These are phyloP conservation scores for Yamadazyma taylorii DNA, from an alignment of 1,139 yeast species.

Conservation along the genomic window DNA sequence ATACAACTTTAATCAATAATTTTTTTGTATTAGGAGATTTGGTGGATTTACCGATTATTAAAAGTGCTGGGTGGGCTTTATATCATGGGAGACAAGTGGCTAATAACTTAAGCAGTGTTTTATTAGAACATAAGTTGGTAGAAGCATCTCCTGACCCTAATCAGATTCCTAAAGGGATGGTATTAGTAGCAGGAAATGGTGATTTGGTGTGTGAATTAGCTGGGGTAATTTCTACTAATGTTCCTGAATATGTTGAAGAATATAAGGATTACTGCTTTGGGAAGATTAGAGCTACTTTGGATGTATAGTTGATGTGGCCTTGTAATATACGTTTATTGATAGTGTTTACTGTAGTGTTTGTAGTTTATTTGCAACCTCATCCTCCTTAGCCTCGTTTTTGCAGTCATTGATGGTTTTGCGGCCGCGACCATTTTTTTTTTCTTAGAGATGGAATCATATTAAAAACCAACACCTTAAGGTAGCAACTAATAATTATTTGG, in stretches of 20 bases:
- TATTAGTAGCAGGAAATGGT: conserved; percentile 42
- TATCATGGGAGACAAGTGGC: conserved; percentile 45
- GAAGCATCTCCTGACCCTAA: conserved; percentile 38
- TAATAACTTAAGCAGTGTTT: conserved; percentile 34
- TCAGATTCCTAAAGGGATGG: conserved; percentile 44
- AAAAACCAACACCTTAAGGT: too few species aligned
- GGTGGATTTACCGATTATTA: conserved; percentile 41
- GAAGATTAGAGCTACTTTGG: conserved; percentile 22
- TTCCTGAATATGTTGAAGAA: conserved; percentile 37
- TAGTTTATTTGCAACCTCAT: too few species aligned
- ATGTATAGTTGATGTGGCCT: too few species aligned
- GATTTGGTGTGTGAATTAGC: conserved; percentile 41
- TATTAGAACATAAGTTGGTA: conserved; percentile 29
- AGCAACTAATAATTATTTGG: too few species aligned
- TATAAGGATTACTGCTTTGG: conserved; percentile 39
- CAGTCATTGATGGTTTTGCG: neutral
- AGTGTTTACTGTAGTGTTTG: neutral
- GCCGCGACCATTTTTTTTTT: too few species aligned
- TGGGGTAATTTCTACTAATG: conserved; percentile 37
- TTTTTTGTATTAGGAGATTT: conserved; percentile 44
- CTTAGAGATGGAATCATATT: too few species aligned
- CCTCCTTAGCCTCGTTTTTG: neutral
- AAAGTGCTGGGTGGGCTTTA: conserved; percentile 51
- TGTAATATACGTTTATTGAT: neutral
- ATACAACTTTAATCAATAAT: conserved; percentile 17